These are phyloP conservation scores for Piedraia hortae DNA, from an alignment of 2,329 filamentous ascomycete species.

Conservation along the genomic window DNA sequence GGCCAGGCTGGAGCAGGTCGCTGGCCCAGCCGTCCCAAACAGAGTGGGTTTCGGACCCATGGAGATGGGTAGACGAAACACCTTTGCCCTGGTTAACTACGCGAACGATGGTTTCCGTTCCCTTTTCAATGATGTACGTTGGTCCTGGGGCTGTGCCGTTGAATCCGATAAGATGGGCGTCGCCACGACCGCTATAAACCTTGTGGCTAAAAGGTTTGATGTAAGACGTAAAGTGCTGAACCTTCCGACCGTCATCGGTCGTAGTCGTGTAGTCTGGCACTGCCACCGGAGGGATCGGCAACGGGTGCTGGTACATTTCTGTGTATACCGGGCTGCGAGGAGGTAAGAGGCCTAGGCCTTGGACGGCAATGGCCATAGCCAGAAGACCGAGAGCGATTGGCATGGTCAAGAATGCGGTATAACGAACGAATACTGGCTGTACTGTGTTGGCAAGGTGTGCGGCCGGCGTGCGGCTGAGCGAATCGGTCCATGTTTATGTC, in stretches of 20 bases:
- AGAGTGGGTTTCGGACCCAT: constrained; percentile 22
- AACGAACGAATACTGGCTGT: too few species aligned
- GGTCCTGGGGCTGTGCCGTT: constrained; percentile 27
- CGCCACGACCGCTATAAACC: constrained; percentile 17
- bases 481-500: too few species aligned
- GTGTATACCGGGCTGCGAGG: constrained; percentile 5
- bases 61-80: constrained; percentile 24
- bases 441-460: too few species aligned
- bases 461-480: too few species aligned
- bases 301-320: constrained; percentile 4
- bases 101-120: constrained; percentile 25
- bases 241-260: constrained; percentile 11
- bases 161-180: constrained; percentile 21
- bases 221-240: constrained; percentile 22
- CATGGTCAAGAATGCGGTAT: too few species aligned
- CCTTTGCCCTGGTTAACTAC: constrained; percentile 23
- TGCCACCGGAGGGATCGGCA: constrained; percentile 5
- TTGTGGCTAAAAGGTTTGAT: constrained; percentile 16
- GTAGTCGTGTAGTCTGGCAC: constrained; percentile 2
- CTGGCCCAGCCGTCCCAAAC: constrained; percentile 25
- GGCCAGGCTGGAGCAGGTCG: constrained; percentile 22
- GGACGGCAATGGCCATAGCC: constrained; percentile 2
- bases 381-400: constrained; percentile 1
- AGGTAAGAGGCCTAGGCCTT: constrained; percentile 1
- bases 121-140: constrained; percentile 22